Evolutionary conservation across 192 early-diverging fungal genomes (phyloP).

Genomic region (Spinellus fusiger): DNA sequence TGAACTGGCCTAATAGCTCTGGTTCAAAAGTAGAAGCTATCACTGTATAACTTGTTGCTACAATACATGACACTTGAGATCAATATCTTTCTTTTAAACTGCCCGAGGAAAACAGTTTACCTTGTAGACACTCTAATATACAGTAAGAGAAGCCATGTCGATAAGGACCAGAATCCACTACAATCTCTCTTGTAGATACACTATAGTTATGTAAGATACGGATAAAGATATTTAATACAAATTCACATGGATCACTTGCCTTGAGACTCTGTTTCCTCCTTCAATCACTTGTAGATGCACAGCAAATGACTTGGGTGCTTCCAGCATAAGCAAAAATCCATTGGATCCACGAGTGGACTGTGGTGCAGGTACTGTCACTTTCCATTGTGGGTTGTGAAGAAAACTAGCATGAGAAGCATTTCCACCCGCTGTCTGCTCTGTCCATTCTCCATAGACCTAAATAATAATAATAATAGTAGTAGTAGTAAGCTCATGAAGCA

Average conservation of each 20-base stretch:
- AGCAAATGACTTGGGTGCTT: constrained; percentile 56
- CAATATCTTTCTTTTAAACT: neutral
- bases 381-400: constrained; percentile 77
- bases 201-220: constrained; percentile 14
- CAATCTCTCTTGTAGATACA: constrained; percentile 51
- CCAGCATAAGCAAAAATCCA: constrained; percentile 53
- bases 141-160: constrained; percentile 72
- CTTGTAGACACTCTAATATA: constrained; percentile 50
- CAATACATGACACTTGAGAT: too few species aligned
- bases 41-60: constrained; percentile 73
- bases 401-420: constrained; percentile 63
- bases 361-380: constrained; percentile 47
- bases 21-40: constrained; percentile 78
- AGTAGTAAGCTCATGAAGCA: neutral
- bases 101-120: too few species aligned
- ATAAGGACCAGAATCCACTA: constrained; percentile 71
- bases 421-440: constrained; percentile 69
- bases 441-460: constrained; percentile 64
- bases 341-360: constrained; percentile 2
- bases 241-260: constrained; percentile 31
- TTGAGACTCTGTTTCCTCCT: constrained; percentile 66
- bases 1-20: constrained; percentile 58
- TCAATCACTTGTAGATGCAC: constrained; percentile 66
- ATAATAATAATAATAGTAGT: neutral
- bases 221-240: neutral